Percentiles rank a stretch among this genome's conserved stretches.
Conservation (phyloP, 495 filamentous ascomycete species). For the Lasiosphaeria hispida region DNA sequence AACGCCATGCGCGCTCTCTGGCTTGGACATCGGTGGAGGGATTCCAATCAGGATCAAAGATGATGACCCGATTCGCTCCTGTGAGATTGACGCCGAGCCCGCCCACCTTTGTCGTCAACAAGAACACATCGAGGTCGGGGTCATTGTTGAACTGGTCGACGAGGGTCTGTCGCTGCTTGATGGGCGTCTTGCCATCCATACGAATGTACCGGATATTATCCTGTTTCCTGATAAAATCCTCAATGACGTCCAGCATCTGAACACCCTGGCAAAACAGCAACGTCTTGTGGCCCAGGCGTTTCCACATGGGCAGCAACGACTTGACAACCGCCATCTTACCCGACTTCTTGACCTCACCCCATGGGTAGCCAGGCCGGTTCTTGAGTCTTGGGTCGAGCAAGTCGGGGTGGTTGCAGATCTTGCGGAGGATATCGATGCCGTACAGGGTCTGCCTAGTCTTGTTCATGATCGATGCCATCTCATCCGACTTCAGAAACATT, state of each 20-base stretch:
- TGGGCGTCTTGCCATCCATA: constrained; percentile 89
- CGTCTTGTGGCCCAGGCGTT: constrained; percentile 81
- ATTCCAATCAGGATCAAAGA: constrained; percentile 98
- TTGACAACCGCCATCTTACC: constrained; percentile 95
- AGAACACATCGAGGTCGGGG: constrained; percentile 76
- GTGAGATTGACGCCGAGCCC: constrained; percentile 93
- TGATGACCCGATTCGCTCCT: constrained; percentile 92
- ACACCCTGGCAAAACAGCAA: constrained; percentile 86
- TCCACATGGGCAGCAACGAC: constrained; percentile 81
- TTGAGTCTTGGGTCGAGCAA: constrained; percentile 64
- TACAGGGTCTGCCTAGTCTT: constrained; percentile 76
- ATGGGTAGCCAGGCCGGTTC: constrained; percentile 61
- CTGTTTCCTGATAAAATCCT: constrained; percentile 67
- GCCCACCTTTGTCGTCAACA: constrained; percentile 92
- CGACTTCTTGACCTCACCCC: constrained; percentile 70
- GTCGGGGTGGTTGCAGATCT: constrained; percentile 97
- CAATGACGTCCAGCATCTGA: constrained; percentile 91
- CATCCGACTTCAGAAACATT: constrained; percentile 74
- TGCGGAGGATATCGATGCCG: constrained; percentile 87
- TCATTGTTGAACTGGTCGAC: constrained; percentile 90
- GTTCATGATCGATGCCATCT: constrained; percentile 73
- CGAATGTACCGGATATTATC: constrained; percentile 73
- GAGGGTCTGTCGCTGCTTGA: constrained; percentile 75
- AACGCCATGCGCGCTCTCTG: constrained; percentile 91
- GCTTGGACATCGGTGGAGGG: constrained; percentile 91